Base-by-base conservation (phyloP, 2,329 filamentous ascomycete genomes). In the Penicillium sp. region DNA sequence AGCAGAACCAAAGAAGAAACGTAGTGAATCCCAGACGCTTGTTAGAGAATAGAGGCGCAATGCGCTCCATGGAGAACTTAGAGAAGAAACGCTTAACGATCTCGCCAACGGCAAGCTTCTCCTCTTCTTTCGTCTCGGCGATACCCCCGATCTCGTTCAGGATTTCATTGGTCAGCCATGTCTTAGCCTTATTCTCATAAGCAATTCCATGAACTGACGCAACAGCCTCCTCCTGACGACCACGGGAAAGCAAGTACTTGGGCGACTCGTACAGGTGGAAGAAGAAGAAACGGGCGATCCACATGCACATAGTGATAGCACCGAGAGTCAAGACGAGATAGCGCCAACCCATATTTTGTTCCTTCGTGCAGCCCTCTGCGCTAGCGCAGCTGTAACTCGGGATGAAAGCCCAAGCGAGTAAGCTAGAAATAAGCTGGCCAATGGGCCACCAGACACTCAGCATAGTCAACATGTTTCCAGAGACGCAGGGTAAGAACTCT, bases 371-470 rank as follows among this genome's bases (percentile, higher is more conserved):
- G 52, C 72, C 73, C 31, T 67, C 67, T 52, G 67, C 60, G 23
- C 66, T 64, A 6, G 62, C 62, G 59, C 78, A 84, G 8, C 84
- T 85, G 77, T 82, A 89, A 60, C 84, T 83, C 26, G 87, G 84
- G 53, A 94, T 87, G 62, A 87, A 90, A 44, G 81, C 88, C 90
- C 89, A 93, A 6, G 63, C 63, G 33, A 66, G 53, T 27, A 66
- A 49, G 58, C 63, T 66, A 22, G 55, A 57, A 49, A 87, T 81
- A 6, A 94, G 79, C 69, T 94, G 89, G 2, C 90, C 91, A 23
- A 94, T 74, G 0, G 90, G 89, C 90, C 90, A 95, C 87, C 89
- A 93, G 9, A 91, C 82, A 7, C 88, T 91, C n/a, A 94, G 78
- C 45, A 93, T 78, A 0, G 89, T 94, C 27, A 93, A 79, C 18